Percentiles rank a stretch among this genome's conserved stretches.
phyloP scores from a whole-genome alignment of 2,329 filamentous ascomycete species.

The Paracorniculantispora psalliotae region DNA sequence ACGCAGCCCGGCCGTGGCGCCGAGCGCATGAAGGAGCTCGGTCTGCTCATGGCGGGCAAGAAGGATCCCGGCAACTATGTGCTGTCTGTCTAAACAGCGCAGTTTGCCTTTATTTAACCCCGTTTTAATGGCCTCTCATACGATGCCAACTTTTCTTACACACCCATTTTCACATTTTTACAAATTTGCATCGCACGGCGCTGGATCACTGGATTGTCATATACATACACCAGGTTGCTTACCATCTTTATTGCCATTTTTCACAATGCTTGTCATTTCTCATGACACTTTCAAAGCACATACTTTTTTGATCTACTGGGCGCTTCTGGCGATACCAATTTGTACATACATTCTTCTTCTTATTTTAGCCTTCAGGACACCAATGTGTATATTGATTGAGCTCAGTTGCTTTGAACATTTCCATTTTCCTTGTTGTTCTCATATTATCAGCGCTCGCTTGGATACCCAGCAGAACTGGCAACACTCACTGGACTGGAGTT shows the following conservation, averaged over 20 bases:
- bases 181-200: slow-evolving; percentile 6
- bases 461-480: slow-evolving; percentile 30
- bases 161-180: slow-evolving; percentile 2
- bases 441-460: slow-evolving; percentile 24
- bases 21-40: slow-evolving; percentile 79
- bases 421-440: slow-evolving; percentile 16
- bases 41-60: slow-evolving; percentile 81
- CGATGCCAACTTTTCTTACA: not conserved
- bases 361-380: not conserved
- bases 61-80: slow-evolving; percentile 70
- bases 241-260: slow-evolving; percentile 4
- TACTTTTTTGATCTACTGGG: slow-evolving; percentile 15
- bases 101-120: slow-evolving; percentile 7
- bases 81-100: slow-evolving; percentile 56
- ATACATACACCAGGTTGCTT: slow-evolving; percentile 5
- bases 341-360: slow-evolving; percentile 12
- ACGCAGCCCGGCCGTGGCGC: slow-evolving; percentile 80
- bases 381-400: slow-evolving; percentile 1
- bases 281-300: slow-evolving; percentile 17
- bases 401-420: not conserved
- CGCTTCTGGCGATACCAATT: not conserved
- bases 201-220: slow-evolving; percentile 5
- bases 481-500: slow-evolving; percentile 16
- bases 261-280: slow-evolving; percentile 1
- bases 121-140: not conserved